These are phyloP conservation scores for Silene conica DNA, from an alignment of 148 eudicot genomes.

Conservation along the genomic window DNA sequence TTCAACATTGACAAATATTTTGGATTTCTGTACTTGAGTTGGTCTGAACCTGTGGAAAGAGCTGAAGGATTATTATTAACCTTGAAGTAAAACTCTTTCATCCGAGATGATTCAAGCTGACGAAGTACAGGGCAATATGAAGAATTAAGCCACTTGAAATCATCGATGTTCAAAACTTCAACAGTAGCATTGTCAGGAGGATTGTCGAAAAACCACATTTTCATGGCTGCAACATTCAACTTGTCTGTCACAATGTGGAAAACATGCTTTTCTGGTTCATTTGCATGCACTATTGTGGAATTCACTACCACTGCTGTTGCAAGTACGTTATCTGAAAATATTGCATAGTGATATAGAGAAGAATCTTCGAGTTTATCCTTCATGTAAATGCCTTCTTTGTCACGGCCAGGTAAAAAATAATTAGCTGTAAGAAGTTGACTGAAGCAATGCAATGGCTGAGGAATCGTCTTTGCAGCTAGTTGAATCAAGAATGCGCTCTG, in stretches of 20 bases:
- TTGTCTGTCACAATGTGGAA: conserved; percentile 96
- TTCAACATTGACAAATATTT: conserved; percentile 95
- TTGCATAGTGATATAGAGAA: conserved; percentile 85
- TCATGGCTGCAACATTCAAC: conserved; percentile 88
- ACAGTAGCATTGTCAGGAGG: conserved; percentile 60
- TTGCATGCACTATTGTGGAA: conserved; percentile 73
- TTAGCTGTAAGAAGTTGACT: conserved; percentile 77
- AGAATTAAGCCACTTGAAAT: conserved; percentile 89
- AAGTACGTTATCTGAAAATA: conserved; percentile 93
- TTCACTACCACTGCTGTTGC: conserved; percentile 93
- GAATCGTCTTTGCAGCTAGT: conserved; percentile 93
- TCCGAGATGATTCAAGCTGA: conserved; percentile 87
- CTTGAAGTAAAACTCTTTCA: conserved; percentile 92
- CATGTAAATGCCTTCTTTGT: conserved; percentile 40
- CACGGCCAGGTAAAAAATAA: conserved; percentile 52
- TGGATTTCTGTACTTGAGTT: conserved; percentile 94
- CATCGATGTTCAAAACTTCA: conserved; percentile 83
- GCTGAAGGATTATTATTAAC: conserved; percentile 76
- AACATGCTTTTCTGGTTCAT: conserved; percentile 94
- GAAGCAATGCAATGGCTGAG: conserved; percentile 84
- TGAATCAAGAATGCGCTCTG: conserved; percentile 88
- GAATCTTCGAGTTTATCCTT: conserved; percentile 74
- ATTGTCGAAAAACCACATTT: conserved; percentile 91
- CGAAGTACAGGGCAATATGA: conserved; percentile 94
- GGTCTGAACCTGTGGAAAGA: conserved; percentile 67